Base-by-base conservation (phyloP, 345 rosid genomes). In the Cardamine occulta region DNA sequence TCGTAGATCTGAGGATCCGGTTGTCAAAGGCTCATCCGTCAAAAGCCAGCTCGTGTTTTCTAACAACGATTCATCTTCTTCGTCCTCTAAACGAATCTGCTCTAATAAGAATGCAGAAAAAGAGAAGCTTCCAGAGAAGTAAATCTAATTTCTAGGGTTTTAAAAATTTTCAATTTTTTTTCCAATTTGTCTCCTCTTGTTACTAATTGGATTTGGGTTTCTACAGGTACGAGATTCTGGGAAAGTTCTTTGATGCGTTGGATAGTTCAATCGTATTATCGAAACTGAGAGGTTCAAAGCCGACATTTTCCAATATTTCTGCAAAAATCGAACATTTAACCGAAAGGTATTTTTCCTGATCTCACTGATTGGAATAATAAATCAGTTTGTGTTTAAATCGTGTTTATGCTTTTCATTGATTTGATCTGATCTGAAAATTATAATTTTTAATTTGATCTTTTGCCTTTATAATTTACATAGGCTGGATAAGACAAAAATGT, bases 181-280 rank as follows among this genome's bases (percentile, higher is more conserved):
- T 13, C 3, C 23, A 21, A 21, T 1, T 21, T 21, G 23, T 21
- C 23, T 15, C 58, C 6, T 0, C n/a, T 68, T 62, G 0, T 44
- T 6, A 31, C 18, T 65, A 32, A 63, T 65, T 13, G 4, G 51
- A 40, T 51, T 44, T 59, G 68, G 63, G 11, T 59, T 66, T 66
- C 2, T 32, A 0, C 77, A 94, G 97, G 72, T 86, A 84, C 32
- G 88, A 83, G 77, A 85, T 72, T 34, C 47, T 94, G 84, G 82
- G 74, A 1, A 83, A 85, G 81, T 91, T 88, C 79, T 94, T 88
- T 28, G 78, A 86, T 83, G 74, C 88, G 63, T 74, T 94, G 77
- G 92, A 88, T 49, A 85, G 86, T 56, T 77, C 91, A 29, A 83
- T 89, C 13, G 45, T 84, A 39, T 64, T 93, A 57, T 73, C 80